Evolutionary conservation across 352 stramenopile genomes (phyloP), one percentile per base, ranked within the genome.

Genomic region (Aphanomyces cochlioides): DNA sequence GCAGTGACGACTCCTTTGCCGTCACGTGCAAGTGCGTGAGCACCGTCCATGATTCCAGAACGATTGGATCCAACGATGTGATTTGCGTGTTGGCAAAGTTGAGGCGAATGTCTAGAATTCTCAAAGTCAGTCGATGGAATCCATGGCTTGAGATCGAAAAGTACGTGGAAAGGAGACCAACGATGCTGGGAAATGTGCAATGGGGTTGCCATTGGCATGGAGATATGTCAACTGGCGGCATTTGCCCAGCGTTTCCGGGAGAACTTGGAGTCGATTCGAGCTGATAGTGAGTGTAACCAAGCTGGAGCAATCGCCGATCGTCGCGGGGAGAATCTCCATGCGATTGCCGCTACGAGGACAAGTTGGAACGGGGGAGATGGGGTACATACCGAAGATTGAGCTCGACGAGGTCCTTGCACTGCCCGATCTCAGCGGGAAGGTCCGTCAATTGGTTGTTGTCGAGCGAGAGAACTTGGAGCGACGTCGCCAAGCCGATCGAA

Each of bases 361-460:
- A n/a, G 10, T 12, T 12, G 2, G 1, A 50, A 50, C 10, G 17
- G 17, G 50, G 15, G 7, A 17, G 50, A 58, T 58, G 17, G 21
- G 2, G 3, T 12, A 12, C 1, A 8, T 36, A 19, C 50, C 50
- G 50, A 19, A 58, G 8, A 8, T 58, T 58, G 50, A 58, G 50
- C 7, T 36, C 50, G 15, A 36, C 50, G 17, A 58, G 36, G 17
- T 58, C 15, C 7, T 36, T 17, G 50, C 21, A 36, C 2, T 19
- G 50, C 7, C 50, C 50, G 7, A 58, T 36, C 8, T 19, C 50
- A 28, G 8, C 50, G 15, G 15, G 15, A 28, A 58, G 17, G 50
- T 36, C 21, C 50, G 19, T 28, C 17, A 58, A 37, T 12, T 37
- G 21, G 50, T 58, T 58, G 50, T 58, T 58, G 50, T 58, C 50